phyloP scores from a whole-genome alignment of 192 early-diverging fungal species.

The Gorgonomyces haynaldii region DNA sequence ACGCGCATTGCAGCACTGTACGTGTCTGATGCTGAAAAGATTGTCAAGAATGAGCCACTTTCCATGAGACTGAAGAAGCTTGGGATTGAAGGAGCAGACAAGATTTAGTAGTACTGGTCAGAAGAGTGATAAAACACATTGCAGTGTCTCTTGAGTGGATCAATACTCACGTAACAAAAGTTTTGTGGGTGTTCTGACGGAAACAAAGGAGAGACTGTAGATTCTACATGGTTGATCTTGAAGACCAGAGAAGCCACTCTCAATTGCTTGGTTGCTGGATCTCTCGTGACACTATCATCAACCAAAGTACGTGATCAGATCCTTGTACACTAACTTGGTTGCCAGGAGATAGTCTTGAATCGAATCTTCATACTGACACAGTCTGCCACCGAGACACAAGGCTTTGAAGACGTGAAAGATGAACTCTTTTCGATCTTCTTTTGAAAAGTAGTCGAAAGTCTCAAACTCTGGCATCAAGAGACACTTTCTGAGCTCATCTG shows the following conservation, averaged over 20 bases:
- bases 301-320: slow-evolving; percentile 25
- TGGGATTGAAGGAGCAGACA: too few relatives aligned
- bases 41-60: too few relatives aligned
- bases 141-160: slow-evolving; percentile 27
- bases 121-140: slow-evolving; percentile 43
- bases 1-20: too few relatives aligned
- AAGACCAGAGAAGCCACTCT: slow-evolving; percentile 27
- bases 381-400: slow-evolving; percentile 30
- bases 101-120: slow-evolving; percentile 24
- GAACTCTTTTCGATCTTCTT: slow-evolving; percentile 34
- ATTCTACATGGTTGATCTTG: slow-evolving; percentile 23
- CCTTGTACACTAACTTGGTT: slow-evolving; percentile 39
- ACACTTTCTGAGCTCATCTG: slow-evolving; percentile 37
- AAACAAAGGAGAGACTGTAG: slow-evolving; percentile 36
- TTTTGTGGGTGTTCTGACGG: slow-evolving; percentile 47
- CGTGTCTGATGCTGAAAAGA: too few relatives aligned
- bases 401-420: slow-evolving; percentile 42
- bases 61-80: too few relatives aligned
- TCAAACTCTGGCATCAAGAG: slow-evolving; percentile 27
- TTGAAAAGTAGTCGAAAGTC: slow-evolving; percentile 20
- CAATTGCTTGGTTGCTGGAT: slow-evolving; percentile 15
- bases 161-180: slow-evolving; percentile 37
- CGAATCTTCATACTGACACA: slow-evolving; percentile 46
- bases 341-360: slow-evolving; percentile 31
- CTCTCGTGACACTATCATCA: slow-evolving; percentile 22